A percentile compares a stretch with the other conserved stretches of the same genome.
These are phyloP conservation scores for Pseudocercospora macadamiae DNA, from an alignment of 2,329 filamentous ascomycete species.

Conservation along the genomic window DNA sequence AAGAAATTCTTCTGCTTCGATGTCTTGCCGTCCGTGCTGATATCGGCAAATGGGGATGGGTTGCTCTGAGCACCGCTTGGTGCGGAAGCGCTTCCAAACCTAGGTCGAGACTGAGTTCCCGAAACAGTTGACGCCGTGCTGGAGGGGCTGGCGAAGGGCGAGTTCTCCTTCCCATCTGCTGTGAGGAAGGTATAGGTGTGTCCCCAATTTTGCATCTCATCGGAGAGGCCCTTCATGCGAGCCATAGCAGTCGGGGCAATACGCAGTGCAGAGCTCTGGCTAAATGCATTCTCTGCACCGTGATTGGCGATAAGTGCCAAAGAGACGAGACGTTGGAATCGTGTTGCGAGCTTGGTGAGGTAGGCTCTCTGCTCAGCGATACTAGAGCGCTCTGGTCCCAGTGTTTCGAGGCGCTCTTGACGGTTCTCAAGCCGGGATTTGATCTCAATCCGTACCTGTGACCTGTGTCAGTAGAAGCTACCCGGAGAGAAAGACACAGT, in stretches of 20 bases:
- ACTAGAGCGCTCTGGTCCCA: constrained; percentile 55
- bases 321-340: constrained; percentile 43
- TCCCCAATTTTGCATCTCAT: constrained; percentile 32
- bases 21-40: not conserved
- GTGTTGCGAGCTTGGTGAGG: constrained; percentile 48
- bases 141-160: not conserved
- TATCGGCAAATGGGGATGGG: not conserved
- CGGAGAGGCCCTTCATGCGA: constrained; percentile 32
- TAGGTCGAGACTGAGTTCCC: too few species aligned
- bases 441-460: constrained; percentile 37
- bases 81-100: too few species aligned
- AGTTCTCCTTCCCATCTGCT: not conserved
- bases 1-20: not conserved
- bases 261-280: constrained; percentile 35
- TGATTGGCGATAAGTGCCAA: constrained; percentile 44
- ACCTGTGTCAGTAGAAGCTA: not conserved
- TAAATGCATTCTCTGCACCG: constrained; percentile 40
- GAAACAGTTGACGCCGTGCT: too few species aligned
- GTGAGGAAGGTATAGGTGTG: constrained; percentile 33
- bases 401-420: constrained; percentile 41
- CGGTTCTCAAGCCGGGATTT: constrained; percentile 30
- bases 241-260: constrained; percentile 41
- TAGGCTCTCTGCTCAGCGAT: constrained; percentile 52
- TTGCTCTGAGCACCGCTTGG: too few species aligned
- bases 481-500: constrained; percentile 30